Conservation (phyloP, 768 basidiomycete species). For the Saitozyma sp. region DNA sequence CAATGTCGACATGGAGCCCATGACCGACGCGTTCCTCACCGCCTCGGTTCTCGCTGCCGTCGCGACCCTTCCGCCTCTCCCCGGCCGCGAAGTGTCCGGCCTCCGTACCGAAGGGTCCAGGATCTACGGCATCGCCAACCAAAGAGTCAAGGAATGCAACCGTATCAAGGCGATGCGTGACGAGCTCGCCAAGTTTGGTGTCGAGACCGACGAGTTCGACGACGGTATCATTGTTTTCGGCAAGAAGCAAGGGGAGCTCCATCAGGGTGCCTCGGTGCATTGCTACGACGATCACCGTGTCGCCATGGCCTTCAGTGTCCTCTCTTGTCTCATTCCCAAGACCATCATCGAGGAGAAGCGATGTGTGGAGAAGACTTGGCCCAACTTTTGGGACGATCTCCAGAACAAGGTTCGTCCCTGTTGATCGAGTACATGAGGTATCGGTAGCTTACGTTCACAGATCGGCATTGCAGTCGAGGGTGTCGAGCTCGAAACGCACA, state of each 20-base stretch:
- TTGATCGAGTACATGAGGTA: slow-evolving; percentile 5
- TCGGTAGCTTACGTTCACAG: slow-evolving; percentile 54
- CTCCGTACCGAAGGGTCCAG: slow-evolving; percentile 61
- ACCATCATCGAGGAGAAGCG: slow-evolving; percentile 90
- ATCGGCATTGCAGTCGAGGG: slow-evolving; percentile 87
- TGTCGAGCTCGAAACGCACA: slow-evolving; percentile 66
- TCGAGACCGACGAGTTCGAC: slow-evolving; percentile 84
- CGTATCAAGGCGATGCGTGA: slow-evolving; percentile 96
- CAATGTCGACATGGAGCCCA: slow-evolving; percentile 95
- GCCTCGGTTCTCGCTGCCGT: slow-evolving; percentile 90
- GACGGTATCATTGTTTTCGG: slow-evolving; percentile 91
- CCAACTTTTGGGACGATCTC: slow-evolving; percentile 99
- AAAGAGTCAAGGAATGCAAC: slow-evolving; percentile 97
- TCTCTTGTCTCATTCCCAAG: slow-evolving; percentile 70
- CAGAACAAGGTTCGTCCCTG: slow-evolving; percentile 67
- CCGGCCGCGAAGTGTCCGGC: slow-evolving; percentile 40
- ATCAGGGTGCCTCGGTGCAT: slow-evolving; percentile 73
- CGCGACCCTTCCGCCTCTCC: slow-evolving; percentile 57
- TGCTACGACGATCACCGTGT: slow-evolving; percentile 99
- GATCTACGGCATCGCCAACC: slow-evolving; percentile 94
- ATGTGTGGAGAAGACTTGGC: slow-evolving; percentile 99
- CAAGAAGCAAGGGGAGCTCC: slow-evolving; percentile 65
- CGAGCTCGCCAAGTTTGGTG: slow-evolving; percentile 91
- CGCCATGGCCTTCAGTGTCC: slow-evolving; percentile 95
- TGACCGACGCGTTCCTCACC: slow-evolving; percentile 99